Evolutionary conservation across 2,329 filamentous ascomycete genomes (phyloP).

Genomic region (Pestalotiopsis sp.): DNA sequence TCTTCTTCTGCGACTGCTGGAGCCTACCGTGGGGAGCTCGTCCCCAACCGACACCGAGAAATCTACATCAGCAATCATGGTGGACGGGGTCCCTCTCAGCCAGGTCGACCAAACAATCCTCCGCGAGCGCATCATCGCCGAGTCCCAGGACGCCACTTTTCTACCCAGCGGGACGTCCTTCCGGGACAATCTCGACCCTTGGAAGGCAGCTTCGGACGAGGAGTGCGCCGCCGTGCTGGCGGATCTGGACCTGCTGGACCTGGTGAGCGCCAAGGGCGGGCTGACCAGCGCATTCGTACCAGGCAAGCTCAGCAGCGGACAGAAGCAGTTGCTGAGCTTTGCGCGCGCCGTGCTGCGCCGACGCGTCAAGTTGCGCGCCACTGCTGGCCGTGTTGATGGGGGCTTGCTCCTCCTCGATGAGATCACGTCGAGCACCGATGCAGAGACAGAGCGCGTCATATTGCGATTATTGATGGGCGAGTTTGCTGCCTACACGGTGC

Average conservation of each 20-base stretch:
- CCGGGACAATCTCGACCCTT: constrained; percentile 46
- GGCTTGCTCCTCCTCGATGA: constrained; percentile 16
- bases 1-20: constrained; percentile 42
- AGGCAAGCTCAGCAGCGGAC: constrained; percentile 57
- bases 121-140: constrained; percentile 50
- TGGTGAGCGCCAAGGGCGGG: constrained; percentile 37
- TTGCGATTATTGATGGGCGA: not conserved
- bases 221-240: constrained; percentile 39
- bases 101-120: constrained; percentile 43
- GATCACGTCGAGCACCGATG: constrained; percentile 14
- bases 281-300: constrained; percentile 42
- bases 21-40: constrained; percentile 30
- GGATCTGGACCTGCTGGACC: constrained; percentile 34
- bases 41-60: not conserved
- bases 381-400: not conserved
- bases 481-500: not conserved
- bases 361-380: constrained; percentile 12
- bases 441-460: constrained; percentile 10
- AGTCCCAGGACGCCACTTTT: constrained; percentile 58
- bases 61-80: constrained; percentile 32
- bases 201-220: constrained; percentile 27
- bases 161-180: constrained; percentile 45
- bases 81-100: constrained; percentile 44
- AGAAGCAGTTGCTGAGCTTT: constrained; percentile 66
- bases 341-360: constrained; percentile 58